Base-by-base conservation (phyloP, 2,329 filamentous ascomycete genomes). In the Diaporthe velutina region DNA sequence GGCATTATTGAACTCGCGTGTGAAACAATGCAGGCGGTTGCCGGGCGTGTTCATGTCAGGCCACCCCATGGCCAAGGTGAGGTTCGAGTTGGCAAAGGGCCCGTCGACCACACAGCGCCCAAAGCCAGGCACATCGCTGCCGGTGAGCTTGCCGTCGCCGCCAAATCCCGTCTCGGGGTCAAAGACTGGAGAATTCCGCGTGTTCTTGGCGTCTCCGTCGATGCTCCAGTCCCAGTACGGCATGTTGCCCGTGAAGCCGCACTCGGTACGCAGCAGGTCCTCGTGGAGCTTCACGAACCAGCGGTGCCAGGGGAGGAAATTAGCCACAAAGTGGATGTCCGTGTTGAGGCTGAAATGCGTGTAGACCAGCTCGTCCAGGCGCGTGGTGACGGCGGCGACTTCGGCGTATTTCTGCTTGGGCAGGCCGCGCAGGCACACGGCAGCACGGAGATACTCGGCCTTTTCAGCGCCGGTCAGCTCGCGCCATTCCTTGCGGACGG, bases 151-250 rank as follows among this genome's bases (percentile, higher is more conserved):
- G 57, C 57, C 57, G n/a, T 61, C 57, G 38, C 57, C 57, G 38
- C 57, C 57, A 35, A 61, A 61, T 6, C 57, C 57, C 3, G 57
- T 61, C 5, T 4, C 25, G 6, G 57, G 57, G 57, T 61, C 57
- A n/a, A 61, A 61, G 57, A 61, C 13, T 13, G 57, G n/a, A 10
- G 57, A 61, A n/a, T 19, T 19, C 13, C n/a, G 57, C 35, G 22
- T 28, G 38, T 61, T 2, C n/a, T 2, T 1, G n/a, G 57, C 57
- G 57, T 61, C 57, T 35, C n/a, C 57, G 35, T 61, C 57, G 38
- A 61, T 61, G 57, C 35, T 61, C 57, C 57, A 61, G 57, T 61
- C 57, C 57, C 57, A 61, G 35, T 61, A 61, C 35, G 57, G 57
- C 57, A 28, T n/a, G 57, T n/a, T 42, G 0, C 57, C 57, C 3